Evolutionary conservation across 768 basidiomycete species (phyloP).

Genomic region (Mycena indigotica): DNA sequence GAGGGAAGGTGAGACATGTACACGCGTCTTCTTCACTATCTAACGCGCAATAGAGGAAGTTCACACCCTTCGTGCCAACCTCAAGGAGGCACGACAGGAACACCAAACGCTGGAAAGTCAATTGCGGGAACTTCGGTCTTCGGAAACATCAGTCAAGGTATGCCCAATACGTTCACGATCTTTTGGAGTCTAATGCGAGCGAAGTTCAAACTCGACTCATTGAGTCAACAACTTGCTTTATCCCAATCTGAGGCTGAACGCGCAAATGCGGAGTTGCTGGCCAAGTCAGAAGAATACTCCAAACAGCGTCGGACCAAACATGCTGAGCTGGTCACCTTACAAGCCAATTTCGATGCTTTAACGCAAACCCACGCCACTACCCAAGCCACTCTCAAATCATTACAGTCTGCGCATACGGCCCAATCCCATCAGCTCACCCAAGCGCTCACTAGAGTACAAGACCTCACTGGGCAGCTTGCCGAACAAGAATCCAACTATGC

Average conservation of each 20-base stretch:
- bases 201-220: constrained; percentile 85
- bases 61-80: constrained; percentile 61
- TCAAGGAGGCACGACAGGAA: constrained; percentile 78
- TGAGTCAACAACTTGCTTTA: constrained; percentile 79
- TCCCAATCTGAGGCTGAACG: constrained; percentile 78
- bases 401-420: constrained; percentile 70
- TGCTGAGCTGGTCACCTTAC: constrained; percentile 73
- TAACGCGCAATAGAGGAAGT: constrained; percentile 60
- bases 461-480: constrained; percentile 75
- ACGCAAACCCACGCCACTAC: constrained; percentile 67
- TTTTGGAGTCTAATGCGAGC: constrained; percentile 1
- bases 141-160: constrained; percentile 78
- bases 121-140: constrained; percentile 70
- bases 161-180: constrained; percentile 15
- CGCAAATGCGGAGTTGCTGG: constrained; percentile 62
- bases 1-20: constrained; percentile 63
- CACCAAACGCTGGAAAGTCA: constrained; percentile 67
- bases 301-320: constrained; percentile 83
- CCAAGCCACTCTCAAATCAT: constrained; percentile 68
- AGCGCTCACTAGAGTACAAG: constrained; percentile 72
- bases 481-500: constrained; percentile 85
- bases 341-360: constrained; percentile 74
- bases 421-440: constrained; percentile 79
- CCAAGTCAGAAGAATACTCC: constrained; percentile 80
- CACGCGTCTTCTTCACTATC: constrained; percentile 4